Conservation (phyloP, 306 rosid genomes). For the Argentina anserina region DNA sequence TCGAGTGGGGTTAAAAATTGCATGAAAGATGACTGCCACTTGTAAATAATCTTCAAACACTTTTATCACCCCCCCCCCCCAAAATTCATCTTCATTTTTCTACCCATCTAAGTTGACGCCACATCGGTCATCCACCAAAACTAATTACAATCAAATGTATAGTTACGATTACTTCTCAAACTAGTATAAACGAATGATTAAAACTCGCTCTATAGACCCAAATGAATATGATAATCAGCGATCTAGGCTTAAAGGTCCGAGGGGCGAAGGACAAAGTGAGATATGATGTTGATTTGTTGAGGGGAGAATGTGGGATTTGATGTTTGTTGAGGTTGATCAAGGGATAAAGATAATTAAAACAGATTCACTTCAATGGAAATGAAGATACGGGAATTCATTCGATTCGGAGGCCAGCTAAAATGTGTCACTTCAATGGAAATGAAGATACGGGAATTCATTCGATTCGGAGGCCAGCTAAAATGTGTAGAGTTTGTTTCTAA, state of each 20-base stretch:
- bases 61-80: slow-evolving; percentile 7
- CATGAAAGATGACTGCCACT: slow-evolving; percentile 51
- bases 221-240: neutral
- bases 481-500: neutral
- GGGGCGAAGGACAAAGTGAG: neutral
- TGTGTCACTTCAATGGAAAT: neutral
- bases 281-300: neutral
- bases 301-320: neutral
- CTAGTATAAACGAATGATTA: neutral
- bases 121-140: neutral
- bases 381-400: no score
- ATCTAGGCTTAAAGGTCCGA: neutral
- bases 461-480: no score
- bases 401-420: no score
- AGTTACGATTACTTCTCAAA: neutral
- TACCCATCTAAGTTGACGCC: neutral
- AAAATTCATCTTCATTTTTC: neutral
- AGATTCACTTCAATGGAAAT: neutral
- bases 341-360: neutral
- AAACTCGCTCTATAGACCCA: neutral
- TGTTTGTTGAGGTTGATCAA: neutral
- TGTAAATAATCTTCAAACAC: slow-evolving; percentile 35
- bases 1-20: slow-evolving; percentile 21
- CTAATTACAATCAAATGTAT: neutral
- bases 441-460: no score